Base-by-base conservation (phyloP, 2,329 filamentous ascomycete species). In the Fusarium caatingaense region DNA sequence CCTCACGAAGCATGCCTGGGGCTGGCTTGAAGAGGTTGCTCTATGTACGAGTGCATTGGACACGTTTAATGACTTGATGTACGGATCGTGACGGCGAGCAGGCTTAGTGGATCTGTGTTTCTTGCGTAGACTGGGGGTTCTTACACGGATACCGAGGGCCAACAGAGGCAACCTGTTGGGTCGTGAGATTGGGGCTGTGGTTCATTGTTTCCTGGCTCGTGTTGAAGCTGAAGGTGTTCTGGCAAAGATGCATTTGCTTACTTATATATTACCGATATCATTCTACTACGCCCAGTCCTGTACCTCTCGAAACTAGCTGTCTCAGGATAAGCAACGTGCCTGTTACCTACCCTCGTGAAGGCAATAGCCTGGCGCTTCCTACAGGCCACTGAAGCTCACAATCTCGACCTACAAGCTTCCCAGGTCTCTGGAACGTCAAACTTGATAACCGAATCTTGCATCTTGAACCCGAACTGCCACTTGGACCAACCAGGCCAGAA, bases 401-500 rank as follows among this genome's bases (percentile, higher is more conserved):
- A 51, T 4, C 64, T 67, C 15, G 76, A 74, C 23, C 59, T 74
- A 6, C 73, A 73, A 25, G 72, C 30, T 15, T 77, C 72, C 78
- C 77, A 79, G 5, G 61, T 69, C 45, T 78, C 69, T 15, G 75
- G 72, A 16, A 61, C 28, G 37, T 62, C 77, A 73, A 82, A 80
- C 11, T 62, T 66, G 23, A 81, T 62, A 1, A 74, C 67, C 1
- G 80, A 72, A 30, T 81, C 70, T 67, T 80, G 74, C 80, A 82
- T 81, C 71, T 76, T 79, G 21, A 81, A 40, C 0, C 78, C 81
- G 7, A 85, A 60, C 60, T 82, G 80, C 83, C 84, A 85, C 20
- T 82, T 76, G 18, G 80, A 78, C 13, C 84, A 66, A 2, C 80
- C 81, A 4, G 84, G 84, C 84, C 83, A 85, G 69, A 85, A 85